Evolutionary conservation across 495 filamentous ascomycete genomes (phyloP).

Genomic region (Saxispiralis lemnorum): DNA sequence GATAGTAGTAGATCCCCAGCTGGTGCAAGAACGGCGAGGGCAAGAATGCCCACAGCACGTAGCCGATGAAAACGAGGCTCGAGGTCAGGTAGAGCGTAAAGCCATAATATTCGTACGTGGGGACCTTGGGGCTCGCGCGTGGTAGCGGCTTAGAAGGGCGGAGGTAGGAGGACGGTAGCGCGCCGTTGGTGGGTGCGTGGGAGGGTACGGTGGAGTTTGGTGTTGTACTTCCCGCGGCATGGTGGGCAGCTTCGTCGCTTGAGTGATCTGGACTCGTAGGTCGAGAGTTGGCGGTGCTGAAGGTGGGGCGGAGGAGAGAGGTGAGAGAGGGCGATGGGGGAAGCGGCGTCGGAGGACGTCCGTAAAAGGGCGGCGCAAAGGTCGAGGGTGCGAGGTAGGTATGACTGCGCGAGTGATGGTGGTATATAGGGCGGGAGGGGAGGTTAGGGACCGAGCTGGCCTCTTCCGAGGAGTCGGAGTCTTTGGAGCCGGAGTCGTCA

Average conservation of each 20-base stretch:
- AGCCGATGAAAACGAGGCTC: slow-evolving; percentile 64
- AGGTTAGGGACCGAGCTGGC: slow-evolving; percentile 7
- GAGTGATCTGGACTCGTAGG: slow-evolving; percentile 84
- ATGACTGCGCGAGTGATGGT: slow-evolving; percentile 17
- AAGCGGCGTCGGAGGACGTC: slow-evolving; percentile 41
- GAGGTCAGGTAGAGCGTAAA: slow-evolving; percentile 87
- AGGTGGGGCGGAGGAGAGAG: slow-evolving; percentile 69
- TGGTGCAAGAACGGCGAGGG: slow-evolving; percentile 83
- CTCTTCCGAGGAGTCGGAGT: slow-evolving; percentile 14
- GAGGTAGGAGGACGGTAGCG: slow-evolving; percentile 42
- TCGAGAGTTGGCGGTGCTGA: slow-evolving; percentile 52
- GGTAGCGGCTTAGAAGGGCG: slow-evolving; percentile 54
- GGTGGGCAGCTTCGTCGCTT: slow-evolving; percentile 64
- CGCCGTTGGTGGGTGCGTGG: slow-evolving; percentile 16
- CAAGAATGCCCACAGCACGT: slow-evolving; percentile 86
- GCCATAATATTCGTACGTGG: slow-evolving; percentile 97
- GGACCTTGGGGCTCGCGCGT: slow-evolving; percentile 76
- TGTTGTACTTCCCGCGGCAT: slow-evolving; percentile 18
- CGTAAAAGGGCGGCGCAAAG: slow-evolving; percentile 31
- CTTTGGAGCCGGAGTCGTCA: slow-evolving; percentile 21
- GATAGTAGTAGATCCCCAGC: slow-evolving; percentile 89
- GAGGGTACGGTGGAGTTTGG: slow-evolving; percentile 33
- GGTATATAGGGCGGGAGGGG: slow-evolving; percentile 14
- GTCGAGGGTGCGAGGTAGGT: slow-evolving; percentile 19
- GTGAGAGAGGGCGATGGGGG: slow-evolving; percentile 88